Conservation (phyloP, 768 basidiomycete species). For the Suillus bovinus region DNA sequence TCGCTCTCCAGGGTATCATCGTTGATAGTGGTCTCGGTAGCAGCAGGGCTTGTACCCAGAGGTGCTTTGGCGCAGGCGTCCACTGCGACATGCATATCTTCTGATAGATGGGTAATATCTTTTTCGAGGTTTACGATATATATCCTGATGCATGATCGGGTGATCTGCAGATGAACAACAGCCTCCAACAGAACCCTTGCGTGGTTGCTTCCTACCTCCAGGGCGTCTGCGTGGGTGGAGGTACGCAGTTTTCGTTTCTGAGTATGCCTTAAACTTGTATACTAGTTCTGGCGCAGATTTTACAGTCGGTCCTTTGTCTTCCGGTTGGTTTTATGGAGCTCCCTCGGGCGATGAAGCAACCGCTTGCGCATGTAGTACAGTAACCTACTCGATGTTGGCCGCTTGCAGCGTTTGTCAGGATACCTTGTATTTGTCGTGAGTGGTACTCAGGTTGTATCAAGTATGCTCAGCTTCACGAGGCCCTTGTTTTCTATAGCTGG, state of each 20-base stretch:
- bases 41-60: constrained; percentile 20
- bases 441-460: background rate
- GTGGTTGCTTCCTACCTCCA: constrained; percentile 43
- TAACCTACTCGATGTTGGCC: constrained; percentile 54
- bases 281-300: constrained; percentile 33
- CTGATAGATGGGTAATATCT: constrained; percentile 26
- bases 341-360: constrained; percentile 31
- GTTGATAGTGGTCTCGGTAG: constrained; percentile 18
- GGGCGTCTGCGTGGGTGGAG: constrained; percentile 40
- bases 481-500: constrained; percentile 41
- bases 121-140: background rate
- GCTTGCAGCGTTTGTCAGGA: constrained; percentile 62
- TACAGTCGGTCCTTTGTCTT: constrained; percentile 38
- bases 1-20: constrained; percentile 10
- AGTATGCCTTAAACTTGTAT: constrained; percentile 7
- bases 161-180: constrained; percentile 39
- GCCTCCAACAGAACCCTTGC: constrained; percentile 47
- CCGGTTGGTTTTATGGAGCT: constrained; percentile 26
- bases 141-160: constrained; percentile 1
- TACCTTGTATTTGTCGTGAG: constrained; percentile 36
- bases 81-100: constrained; percentile 19
- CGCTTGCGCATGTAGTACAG: constrained; percentile 54
- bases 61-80: constrained; percentile 26
- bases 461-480: constrained; percentile 4
- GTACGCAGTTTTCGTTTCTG: constrained; percentile 36